Base-by-base conservation (phyloP, 2,329 filamentous ascomycete genomes). In the Colletotrichum higginsianum region DNA sequence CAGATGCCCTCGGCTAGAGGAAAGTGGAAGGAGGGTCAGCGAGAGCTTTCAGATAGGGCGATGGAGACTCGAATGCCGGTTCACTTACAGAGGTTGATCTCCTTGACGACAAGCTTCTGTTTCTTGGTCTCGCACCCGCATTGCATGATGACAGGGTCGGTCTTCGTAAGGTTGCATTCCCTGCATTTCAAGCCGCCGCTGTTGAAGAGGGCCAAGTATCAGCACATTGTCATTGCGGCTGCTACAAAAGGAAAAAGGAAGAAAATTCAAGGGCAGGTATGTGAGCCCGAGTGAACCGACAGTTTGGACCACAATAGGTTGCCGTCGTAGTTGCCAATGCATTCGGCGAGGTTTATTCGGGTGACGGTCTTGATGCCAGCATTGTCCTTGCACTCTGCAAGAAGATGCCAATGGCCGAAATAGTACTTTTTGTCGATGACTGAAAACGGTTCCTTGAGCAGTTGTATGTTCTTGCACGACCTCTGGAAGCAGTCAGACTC, bases 41-140 rank as follows among this genome's bases (percentile, higher is more conserved):
- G 7, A 9, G 2, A 9, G 40, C n/a, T 13, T 35, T 56, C 23
- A 3, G 4, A 11, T 16, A 40, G 35, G 7, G 40, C 3, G 12
- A 3, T 13, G 13, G 6, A 0, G 16, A 3, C 5, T 18, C 1
- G 16, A 12, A 47, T 18, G 7, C 16, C 13, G 1, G 44, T 15
- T 26, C 2, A n/a, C 67, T 66, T n/a, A 66, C 67, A 66, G 40
- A 70, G 67, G 40, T 61, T 66, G 62, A 70, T 42, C 15, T 26
- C 47, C 13, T 4, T 21, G 8, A 47, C 8, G 2, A 1, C 15
- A 2, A 9, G 18, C 55, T 47, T 62, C 7, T 30, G 12, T 9
- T 12, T 21, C 23, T 44, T 53, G 58, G n/a, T 23, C 5, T 2
- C 6, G 35, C 67, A 70, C 21, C 2, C 2, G 56, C 67, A 70